Conservation (phyloP, 768 basidiomycete genomes). For the Pleurotus salmoneostramineus region DNA sequence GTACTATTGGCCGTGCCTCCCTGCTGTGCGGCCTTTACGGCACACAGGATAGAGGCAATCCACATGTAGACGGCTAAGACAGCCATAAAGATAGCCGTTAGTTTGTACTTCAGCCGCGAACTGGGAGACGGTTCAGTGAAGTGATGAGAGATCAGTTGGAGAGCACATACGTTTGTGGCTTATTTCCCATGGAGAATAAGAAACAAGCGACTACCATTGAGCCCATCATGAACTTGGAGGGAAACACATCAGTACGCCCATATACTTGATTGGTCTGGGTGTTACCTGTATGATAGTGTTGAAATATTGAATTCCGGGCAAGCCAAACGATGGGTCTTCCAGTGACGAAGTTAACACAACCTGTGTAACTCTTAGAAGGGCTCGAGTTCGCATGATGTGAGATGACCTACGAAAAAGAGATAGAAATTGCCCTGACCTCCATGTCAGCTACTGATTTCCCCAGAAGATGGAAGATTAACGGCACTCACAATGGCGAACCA, state of each 20-base stretch:
- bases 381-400: constrained; percentile 1
- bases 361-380: constrained; percentile 28
- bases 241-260: constrained; percentile 8
- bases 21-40: constrained; percentile 65
- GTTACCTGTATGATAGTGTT: constrained; percentile 74
- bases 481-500: constrained; percentile 88
- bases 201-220: constrained; percentile 87
- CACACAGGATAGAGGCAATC: constrained; percentile 77
- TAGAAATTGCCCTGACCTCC: constrained; percentile 62
- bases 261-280: not conserved
- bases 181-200: constrained; percentile 94
- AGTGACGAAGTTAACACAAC: constrained; percentile 86
- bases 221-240: constrained; percentile 69
- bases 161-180: constrained; percentile 89
- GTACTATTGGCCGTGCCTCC: constrained; percentile 62
- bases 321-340: constrained; percentile 66
- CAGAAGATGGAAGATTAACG: constrained; percentile 20
- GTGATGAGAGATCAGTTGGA: too few species aligned
- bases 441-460: constrained; percentile 33
- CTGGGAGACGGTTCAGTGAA: constrained; percentile 26
- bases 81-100: constrained; percentile 69
- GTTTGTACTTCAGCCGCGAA: constrained; percentile 82
- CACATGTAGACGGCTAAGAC: constrained; percentile 82
- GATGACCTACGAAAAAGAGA: constrained; percentile 76
- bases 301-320: constrained; percentile 64